phyloP scores from a whole-genome alignment of 1,284 basidiomycete species.

The Fomitopsis palustris region DNA sequence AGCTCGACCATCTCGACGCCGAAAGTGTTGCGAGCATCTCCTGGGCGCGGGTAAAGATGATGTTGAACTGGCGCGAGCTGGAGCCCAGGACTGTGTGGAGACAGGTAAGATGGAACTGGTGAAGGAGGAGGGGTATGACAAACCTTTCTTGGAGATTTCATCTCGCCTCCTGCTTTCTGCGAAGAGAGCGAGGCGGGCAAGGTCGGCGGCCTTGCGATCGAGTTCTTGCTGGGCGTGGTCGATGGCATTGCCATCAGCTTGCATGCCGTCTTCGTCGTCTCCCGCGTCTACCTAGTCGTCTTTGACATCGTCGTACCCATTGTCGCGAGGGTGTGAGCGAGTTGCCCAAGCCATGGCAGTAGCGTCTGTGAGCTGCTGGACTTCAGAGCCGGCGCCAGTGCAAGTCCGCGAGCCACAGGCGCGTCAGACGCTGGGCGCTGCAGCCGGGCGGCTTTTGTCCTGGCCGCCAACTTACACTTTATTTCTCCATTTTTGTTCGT shows the following conservation, averaged over 20 bases:
- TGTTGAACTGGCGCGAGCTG: slow-evolving; percentile 52
- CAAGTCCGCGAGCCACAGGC: slow-evolving; percentile 1
- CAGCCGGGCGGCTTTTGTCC: background rate
- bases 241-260: background rate
- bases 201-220: slow-evolving; percentile 54
- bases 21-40: slow-evolving; percentile 55
- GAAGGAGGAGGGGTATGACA: slow-evolving; percentile 3
- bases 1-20: slow-evolving; percentile 77
- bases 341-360: slow-evolving; percentile 8
- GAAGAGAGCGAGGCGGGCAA: slow-evolving; percentile 74
- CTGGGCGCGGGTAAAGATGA: slow-evolving; percentile 58
- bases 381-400: background rate
- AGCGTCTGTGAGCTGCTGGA: background rate
- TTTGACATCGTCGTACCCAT: slow-evolving; percentile 24
- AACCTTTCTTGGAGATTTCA: slow-evolving; percentile 78
- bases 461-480: background rate
- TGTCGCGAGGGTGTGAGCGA: slow-evolving; percentile 14
- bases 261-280: slow-evolving; percentile 26
- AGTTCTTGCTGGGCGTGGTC: slow-evolving; percentile 40
- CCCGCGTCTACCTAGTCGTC: slow-evolving; percentile 25
- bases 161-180: slow-evolving; percentile 66
- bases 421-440: slow-evolving; percentile 6
- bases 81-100: slow-evolving; percentile 53
- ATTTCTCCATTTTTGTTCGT: too few relatives aligned
- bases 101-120: background rate